Evolutionary conservation across 2,329 filamentous ascomycete genomes (phyloP), one percentile per base, ranked within the genome.

Genomic region (Eutypa lata): DNA sequence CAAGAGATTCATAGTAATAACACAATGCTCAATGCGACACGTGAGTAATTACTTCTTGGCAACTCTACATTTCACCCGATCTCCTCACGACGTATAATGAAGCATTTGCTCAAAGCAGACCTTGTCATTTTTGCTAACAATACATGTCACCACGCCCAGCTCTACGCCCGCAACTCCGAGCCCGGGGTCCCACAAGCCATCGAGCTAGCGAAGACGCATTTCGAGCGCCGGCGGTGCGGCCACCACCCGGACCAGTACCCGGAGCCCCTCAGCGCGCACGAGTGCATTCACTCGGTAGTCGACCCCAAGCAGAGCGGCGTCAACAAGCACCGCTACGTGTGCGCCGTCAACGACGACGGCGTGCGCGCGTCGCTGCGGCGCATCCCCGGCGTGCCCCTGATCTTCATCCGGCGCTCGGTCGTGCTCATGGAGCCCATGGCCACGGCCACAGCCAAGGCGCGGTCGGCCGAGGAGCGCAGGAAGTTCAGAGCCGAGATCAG

Each of bases 351-450:
- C 69, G 86, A 88, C 57, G 70, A 76, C 22, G 81, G 83, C 42
- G 78, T 90, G 45, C 75, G 89, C 59, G 76, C 79, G 46, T 73
- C 76, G 59, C 78, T 93, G 73, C 79, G 89, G 48, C 72, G 71
- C n/a, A 78, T 92, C 19, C 79, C 82, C 22, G 89, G 88, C 19
- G 87, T 90, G 47, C 90, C 90, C 19, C 69, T 93, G 56, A 82
- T 94, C 46, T 93, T 93, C 67, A 88, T 93, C 59, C 85, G 86
- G 58, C 78, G 88, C 52, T 89, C 86, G 56, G 89, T 95, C 50
- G 89, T 93, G 83, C 85, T 88, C 51, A 78, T 89, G 76, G 85
- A 89, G 70, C 88, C 88, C 14, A 91, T 94, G 87, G 86, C 88
- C 18, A 80, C 77, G 38, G 79, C 80, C 50, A 89, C 86, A 16